Evolutionary conservation across 345 rosid species (phyloP).

Genomic region (Firmiana major): DNA sequence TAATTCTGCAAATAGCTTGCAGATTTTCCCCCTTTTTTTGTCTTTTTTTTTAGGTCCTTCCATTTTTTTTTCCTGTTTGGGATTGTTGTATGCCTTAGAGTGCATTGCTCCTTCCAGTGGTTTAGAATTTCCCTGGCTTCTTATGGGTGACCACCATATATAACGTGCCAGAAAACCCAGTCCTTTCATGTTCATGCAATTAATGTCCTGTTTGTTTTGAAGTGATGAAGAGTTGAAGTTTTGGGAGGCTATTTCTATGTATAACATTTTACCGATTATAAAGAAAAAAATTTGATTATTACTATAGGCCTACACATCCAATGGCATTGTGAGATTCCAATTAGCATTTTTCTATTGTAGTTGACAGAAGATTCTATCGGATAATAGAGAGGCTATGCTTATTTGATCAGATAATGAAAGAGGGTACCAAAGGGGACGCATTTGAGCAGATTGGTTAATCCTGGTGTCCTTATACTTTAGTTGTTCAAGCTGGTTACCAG

Average conservation of each 20-base stretch:
- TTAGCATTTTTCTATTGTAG: background rate
- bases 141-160: background rate
- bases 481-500: background rate
- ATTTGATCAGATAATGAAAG: background rate
- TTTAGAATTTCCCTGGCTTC: background rate
- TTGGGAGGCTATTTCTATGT: background rate
- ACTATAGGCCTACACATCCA: background rate
- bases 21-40: too few relatives aligned
- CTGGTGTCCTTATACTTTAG: background rate
- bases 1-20: background rate
- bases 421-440: background rate
- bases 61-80: too few relatives aligned
- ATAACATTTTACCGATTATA: background rate
- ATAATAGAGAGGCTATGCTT: background rate
- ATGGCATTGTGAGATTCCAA: background rate
- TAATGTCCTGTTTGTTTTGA: background rate
- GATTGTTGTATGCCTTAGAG: background rate
- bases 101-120: background rate
- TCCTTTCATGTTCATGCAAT: slow-evolving; percentile 3
- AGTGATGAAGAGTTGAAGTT: background rate
- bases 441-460: background rate
- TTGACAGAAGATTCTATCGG: background rate
- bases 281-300: background rate
- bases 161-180: background rate
- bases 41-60: too few relatives aligned